These are phyloP conservation scores for Verticillium alfalfae DNA, from an alignment of 2,329 filamentous ascomycete genomes.

Conservation along the genomic window DNA sequence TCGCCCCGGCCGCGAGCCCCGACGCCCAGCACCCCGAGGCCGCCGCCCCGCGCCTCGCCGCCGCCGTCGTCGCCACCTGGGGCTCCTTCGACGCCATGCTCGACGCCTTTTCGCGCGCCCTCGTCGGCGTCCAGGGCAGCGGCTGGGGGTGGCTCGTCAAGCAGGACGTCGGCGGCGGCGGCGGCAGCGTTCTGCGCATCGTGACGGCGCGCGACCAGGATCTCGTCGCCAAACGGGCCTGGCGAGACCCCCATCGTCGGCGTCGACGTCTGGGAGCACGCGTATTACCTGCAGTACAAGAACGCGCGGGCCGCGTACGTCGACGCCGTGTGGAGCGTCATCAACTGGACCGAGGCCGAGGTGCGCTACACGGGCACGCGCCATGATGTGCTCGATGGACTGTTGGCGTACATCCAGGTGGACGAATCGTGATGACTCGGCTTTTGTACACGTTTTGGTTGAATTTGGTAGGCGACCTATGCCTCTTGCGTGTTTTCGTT, in stretches of 20 bases:
- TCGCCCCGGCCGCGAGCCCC: constrained; percentile 36
- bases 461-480: too few species aligned
- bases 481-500: too few species aligned
- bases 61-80: constrained; percentile 49
- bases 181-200: constrained; percentile 29
- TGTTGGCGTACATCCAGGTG: neutral
- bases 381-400: neutral
- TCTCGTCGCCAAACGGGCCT: constrained; percentile 35
- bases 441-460: neutral
- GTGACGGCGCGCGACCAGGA: constrained; percentile 62
- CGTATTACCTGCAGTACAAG: constrained; percentile 51
- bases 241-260: constrained; percentile 48
- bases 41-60: constrained; percentile 29
- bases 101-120: constrained; percentile 46
- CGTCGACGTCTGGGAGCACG: constrained; percentile 62
- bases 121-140: constrained; percentile 57
- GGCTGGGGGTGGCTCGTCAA: constrained; percentile 65
- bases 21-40: constrained; percentile 45
- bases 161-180: constrained; percentile 17
- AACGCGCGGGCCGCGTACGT: constrained; percentile 46
- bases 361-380: constrained; percentile 27
- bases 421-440: neutral
- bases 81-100: constrained; percentile 48
- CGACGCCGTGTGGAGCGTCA: constrained; percentile 47
- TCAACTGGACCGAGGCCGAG: constrained; percentile 46